A percentile compares a stretch with the other conserved stretches of the same genome.
These are phyloP conservation scores for Kwoniella mangroviensis DNA, from an alignment of 768 basidiomycete genomes.

Conservation along the genomic window DNA sequence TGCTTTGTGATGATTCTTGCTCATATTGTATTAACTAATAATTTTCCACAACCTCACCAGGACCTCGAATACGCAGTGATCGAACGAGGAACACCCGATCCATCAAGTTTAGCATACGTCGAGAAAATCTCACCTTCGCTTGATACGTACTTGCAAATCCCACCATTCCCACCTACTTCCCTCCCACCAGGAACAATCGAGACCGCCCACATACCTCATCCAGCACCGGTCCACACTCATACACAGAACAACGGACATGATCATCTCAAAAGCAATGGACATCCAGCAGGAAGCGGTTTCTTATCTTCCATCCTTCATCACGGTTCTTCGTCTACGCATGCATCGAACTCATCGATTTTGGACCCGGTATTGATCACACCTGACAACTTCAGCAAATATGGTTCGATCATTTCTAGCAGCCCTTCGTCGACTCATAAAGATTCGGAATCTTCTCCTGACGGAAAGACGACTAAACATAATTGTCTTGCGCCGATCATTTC, in stretches of 20 bases:
- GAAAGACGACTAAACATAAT: constrained; percentile 85
- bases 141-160: constrained; percentile 19
- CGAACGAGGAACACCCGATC: constrained; percentile 34
- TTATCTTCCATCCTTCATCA: constrained; percentile 5
- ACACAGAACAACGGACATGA: constrained; percentile 1
- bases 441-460: constrained; percentile 79
- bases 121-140: constrained; percentile 21
- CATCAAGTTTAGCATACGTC: constrained; percentile 8
- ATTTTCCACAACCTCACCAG: neutral
- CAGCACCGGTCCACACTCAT: neutral
- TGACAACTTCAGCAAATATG: constrained; percentile 82
- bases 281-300: neutral
- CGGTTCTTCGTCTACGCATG: neutral
- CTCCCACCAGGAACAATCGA: neutral
- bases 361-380: constrained; percentile 67
- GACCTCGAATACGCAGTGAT: constrained; percentile 44
- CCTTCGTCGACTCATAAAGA: constrained; percentile 66
- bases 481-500: constrained; percentile 71
- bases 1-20: neutral
- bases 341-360: constrained; percentile 28
- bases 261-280: neutral
- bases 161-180: constrained; percentile 20
- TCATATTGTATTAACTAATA: neutral
- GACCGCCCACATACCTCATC: constrained; percentile 1
- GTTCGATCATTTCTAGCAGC: constrained; percentile 87